phyloP scores from a whole-genome alignment of 257 asterid genomes.

The Lycium ferocissimum region DNA sequence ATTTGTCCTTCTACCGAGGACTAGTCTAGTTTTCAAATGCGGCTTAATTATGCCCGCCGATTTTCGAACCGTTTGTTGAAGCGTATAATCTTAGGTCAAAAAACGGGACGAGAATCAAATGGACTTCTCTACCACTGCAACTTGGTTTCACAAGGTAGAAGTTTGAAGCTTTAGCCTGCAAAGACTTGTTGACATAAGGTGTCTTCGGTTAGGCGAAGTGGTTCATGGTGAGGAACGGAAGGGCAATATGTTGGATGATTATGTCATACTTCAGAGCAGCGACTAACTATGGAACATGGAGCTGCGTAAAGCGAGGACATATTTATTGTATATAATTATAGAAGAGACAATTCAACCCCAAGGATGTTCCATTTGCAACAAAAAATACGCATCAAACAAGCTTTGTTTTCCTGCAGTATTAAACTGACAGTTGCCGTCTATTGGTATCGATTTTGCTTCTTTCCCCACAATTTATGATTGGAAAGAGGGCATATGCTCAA shows the following conservation, averaged over 20 bases:
- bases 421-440: background rate
- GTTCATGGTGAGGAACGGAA: background rate
- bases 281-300: background rate
- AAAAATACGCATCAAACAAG: background rate
- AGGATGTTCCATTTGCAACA: background rate
- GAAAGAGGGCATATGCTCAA: constrained; percentile 6
- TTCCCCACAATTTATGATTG: background rate
- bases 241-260: background rate
- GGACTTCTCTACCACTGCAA: background rate
- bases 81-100: background rate
- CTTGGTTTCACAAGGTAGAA: no score
- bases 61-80: background rate
- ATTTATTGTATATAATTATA: no score
- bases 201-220: background rate
- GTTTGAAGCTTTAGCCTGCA: background rate
- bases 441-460: background rate
- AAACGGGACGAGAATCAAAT: background rate
- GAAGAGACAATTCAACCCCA: no score
- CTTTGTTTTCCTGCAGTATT: background rate
- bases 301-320: background rate
- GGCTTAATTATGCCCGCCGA: background rate
- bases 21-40: background rate
- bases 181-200: background rate
- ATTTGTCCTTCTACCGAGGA: background rate
- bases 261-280: background rate